Conservation (phyloP, 108 stramenopile genomes). For the Fragilaria crotonensis region DNA sequence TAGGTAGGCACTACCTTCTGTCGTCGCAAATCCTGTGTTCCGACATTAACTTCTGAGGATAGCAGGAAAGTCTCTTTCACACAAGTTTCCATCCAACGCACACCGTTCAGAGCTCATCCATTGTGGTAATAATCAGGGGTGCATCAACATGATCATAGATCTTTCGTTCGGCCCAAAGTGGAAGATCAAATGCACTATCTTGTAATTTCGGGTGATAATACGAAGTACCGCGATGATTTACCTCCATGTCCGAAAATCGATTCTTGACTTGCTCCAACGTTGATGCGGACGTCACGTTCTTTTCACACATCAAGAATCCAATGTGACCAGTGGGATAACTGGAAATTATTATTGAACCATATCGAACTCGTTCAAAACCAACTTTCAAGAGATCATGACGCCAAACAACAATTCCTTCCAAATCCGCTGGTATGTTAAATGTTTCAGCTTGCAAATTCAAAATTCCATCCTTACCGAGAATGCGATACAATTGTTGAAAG, state of each 20-base stretch:
- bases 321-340: constrained; percentile 80
- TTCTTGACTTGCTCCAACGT: constrained; percentile 6
- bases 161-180: constrained; percentile 60
- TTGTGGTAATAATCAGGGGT: too few species aligned
- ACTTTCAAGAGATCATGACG: constrained; percentile 31
- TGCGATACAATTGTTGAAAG: constrained; percentile 39
- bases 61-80: too few species aligned
- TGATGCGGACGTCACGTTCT: constrained; percentile 17
- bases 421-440: constrained; percentile 65
- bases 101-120: too few species aligned
- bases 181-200: constrained; percentile 62
- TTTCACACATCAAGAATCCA: constrained; percentile 66
- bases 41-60: too few species aligned
- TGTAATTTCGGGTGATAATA: constrained; percentile 79
- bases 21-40: too few species aligned
- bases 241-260: constrained; percentile 31
- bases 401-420: constrained; percentile 56
- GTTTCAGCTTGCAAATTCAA: constrained; percentile 68
- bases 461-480: constrained; percentile 51
- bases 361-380: constrained; percentile 52
- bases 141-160: too few species aligned
- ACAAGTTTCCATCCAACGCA: too few species aligned
- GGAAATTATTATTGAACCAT: constrained; percentile 56
- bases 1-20: too few species aligned
- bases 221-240: constrained; percentile 30